phyloP scores from a whole-genome alignment of 495 filamentous ascomycete genomes.

The Penicillium steckii region DNA sequence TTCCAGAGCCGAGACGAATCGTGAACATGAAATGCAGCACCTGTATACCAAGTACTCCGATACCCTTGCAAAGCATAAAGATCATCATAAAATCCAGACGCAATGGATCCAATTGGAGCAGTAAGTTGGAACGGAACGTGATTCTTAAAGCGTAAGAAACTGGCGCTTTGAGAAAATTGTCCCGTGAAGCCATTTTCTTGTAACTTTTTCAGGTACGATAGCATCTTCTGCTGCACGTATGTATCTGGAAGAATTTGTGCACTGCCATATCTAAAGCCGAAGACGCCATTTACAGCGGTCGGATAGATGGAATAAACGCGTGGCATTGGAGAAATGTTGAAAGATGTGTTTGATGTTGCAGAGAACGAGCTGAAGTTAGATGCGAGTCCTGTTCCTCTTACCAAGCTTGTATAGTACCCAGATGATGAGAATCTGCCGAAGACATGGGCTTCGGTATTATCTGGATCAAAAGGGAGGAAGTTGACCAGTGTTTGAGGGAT shows the following conservation, averaged over 20 bases:
- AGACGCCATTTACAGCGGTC: constrained; percentile 18
- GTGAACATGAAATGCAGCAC: constrained; percentile 20
- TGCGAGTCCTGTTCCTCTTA: constrained; percentile 42
- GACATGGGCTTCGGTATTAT: constrained; percentile 28
- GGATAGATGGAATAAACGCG: constrained; percentile 17
- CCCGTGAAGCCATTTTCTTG: constrained; percentile 19
- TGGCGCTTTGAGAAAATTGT: constrained; percentile 5
- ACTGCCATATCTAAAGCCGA: constrained; percentile 21
- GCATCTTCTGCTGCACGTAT: constrained; percentile 7
- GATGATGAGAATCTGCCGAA: constrained; percentile 30
- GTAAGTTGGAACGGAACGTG: constrained; percentile 33
- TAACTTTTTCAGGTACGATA: constrained; percentile 11
- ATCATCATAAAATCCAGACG: constrained; percentile 35
- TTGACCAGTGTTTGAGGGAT: constrained; percentile 39
- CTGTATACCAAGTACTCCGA: constrained; percentile 36
- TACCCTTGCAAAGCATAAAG: constrained; percentile 38
- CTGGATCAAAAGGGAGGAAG: constrained; percentile 35
- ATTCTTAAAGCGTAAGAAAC: constrained; percentile 21
- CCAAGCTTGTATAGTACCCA: constrained; percentile 44
- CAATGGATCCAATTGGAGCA: constrained; percentile 25
- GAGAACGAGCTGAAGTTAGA: constrained; percentile 8
- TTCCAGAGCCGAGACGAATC: constrained; percentile 19
- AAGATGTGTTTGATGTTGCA: constrained; percentile 17
- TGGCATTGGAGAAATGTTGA: constrained; percentile 27
- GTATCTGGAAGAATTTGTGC: not conserved